Percentiles rank a stretch among this genome's conserved stretches.
phyloP scores from a whole-genome alignment of 73 alveolate genomes.

The Stentor coeruleus region DNA sequence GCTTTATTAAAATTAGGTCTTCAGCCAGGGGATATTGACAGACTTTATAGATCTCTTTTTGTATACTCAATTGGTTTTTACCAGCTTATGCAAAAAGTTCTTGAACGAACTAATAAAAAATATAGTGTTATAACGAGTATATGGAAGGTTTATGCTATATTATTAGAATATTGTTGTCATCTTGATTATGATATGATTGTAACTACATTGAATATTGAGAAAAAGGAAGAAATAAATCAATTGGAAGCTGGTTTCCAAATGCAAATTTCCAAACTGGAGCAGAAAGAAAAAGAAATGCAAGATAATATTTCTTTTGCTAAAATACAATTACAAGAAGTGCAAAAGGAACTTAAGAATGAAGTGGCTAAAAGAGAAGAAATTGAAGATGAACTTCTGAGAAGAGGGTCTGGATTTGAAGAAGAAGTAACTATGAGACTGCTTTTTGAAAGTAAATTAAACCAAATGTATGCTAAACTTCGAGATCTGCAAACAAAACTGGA shows the following conservation, averaged over 20 bases:
- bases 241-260: neutral
- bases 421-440: neutral
- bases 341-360: neutral
- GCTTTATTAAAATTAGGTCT: neutral
- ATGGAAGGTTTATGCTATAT: constrained; percentile 5
- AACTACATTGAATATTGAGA: neutral
- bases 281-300: neutral
- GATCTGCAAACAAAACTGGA: constrained; percentile 38
- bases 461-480: constrained; percentile 19
- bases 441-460: neutral
- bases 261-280: neutral
- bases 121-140: neutral
- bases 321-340: neutral
- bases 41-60: neutral
- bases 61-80: neutral
- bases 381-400: neutral
- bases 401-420: neutral
- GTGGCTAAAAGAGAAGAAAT: neutral
- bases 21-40: neutral
- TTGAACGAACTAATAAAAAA: neutral
- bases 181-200: neutral
- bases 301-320: neutral
- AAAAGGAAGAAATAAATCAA: neutral
- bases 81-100: neutral
- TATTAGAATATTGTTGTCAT: neutral